phyloP scores from a whole-genome alignment of 495 filamentous ascomycete genomes.

The Aspergillus nanangensis region DNA sequence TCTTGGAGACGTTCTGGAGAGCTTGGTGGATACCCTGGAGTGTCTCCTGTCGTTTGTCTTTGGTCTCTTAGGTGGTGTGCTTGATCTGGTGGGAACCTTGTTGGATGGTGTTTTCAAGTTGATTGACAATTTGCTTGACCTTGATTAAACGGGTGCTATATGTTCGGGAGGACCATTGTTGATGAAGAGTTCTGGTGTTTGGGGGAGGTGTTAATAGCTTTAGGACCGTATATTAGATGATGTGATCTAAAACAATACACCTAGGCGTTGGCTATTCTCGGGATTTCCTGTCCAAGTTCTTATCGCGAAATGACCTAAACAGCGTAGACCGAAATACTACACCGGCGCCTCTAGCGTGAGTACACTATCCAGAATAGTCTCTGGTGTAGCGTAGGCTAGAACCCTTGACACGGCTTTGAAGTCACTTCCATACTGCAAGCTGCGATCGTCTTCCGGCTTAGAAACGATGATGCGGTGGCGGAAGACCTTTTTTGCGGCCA shows the following conservation, averaged over 20 bases:
- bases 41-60: constrained; percentile 2
- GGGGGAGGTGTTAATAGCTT: no score
- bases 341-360: constrained; percentile 68
- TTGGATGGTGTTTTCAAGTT: not conserved
- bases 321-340: no score
- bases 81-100: constrained; percentile 1
- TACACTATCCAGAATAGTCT: constrained; percentile 83
- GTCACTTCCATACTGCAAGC: constrained; percentile 91
- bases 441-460: constrained; percentile 68
- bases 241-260: no score
- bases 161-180: not conserved
- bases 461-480: constrained; percentile 73
- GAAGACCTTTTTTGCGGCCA: constrained; percentile 89
- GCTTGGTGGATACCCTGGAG: constrained; percentile 2
- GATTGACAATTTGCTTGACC: not conserved
- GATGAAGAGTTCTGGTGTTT: no score
- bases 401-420: constrained; percentile 58
- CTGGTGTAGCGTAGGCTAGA: constrained; percentile 63
- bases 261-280: no score
- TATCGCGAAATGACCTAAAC: no score
- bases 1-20: constrained; percentile 1
- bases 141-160: constrained; percentile 1
- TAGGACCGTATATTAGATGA: no score
- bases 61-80: not conserved
- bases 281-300: no score